phyloP scores from a whole-genome alignment of 176 grass and related monocot genomes.

The Aegilops umbellulata region DNA sequence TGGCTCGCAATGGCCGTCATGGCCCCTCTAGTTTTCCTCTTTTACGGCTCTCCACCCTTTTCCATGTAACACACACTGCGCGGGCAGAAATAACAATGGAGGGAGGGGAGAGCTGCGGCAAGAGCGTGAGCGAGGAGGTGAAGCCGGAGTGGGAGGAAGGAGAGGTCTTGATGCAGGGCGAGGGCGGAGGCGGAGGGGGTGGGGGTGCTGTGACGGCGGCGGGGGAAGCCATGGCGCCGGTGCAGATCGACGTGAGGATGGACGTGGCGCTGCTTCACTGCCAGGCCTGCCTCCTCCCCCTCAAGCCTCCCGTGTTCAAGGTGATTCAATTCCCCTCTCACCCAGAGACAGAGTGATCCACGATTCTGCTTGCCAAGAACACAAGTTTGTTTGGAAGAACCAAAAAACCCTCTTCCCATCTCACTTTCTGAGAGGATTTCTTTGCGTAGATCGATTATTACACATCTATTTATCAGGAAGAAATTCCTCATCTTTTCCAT shows the following conservation, averaged over 20 bases:
- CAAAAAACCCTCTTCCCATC: too few relatives aligned
- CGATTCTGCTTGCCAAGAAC: neutral
- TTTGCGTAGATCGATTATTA: too few relatives aligned
- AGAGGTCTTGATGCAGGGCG: neutral
- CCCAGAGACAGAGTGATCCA: neutral
- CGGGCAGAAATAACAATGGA: neutral
- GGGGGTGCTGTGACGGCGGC: neutral
- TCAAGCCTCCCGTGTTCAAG: slow-evolving; percentile 24
- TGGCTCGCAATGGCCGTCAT: neutral
- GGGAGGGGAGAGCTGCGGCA: neutral
- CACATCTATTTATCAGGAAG: too few relatives aligned
- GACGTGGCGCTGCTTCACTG: slow-evolving; percentile 9
- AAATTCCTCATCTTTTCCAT: too few relatives aligned
- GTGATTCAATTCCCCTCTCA: neutral
- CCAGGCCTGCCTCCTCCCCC: neutral
- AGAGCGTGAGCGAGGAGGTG: neutral
- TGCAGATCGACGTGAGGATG: neutral
- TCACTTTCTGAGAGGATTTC: too few relatives aligned
- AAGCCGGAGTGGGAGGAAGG: neutral
- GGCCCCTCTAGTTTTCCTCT: neutral
- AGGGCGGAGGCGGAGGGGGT: neutral
- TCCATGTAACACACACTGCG: too few relatives aligned
- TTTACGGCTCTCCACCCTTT: too few relatives aligned
- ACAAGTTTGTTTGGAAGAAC: too few relatives aligned
- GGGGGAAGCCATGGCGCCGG: neutral